Percentiles rank a stretch among this genome's conserved stretches.
Evolutionary conservation across 345 rosid species (phyloP).

Genomic region (Brassica carinata): DNA sequence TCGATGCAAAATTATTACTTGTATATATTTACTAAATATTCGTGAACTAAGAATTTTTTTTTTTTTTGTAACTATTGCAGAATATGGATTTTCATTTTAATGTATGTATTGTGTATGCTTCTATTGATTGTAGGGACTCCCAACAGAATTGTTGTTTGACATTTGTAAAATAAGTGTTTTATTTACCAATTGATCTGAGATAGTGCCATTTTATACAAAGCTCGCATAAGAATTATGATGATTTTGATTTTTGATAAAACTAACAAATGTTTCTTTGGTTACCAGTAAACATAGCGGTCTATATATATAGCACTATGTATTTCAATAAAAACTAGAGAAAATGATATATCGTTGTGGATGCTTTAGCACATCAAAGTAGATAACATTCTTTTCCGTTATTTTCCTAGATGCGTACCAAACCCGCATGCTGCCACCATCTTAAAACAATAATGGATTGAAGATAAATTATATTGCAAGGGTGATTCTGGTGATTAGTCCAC

Average conservation of each 20-base stretch:
- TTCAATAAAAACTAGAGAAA: not conserved
- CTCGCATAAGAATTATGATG: not conserved
- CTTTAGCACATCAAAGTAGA: not conserved
- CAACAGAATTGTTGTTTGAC: not conserved
- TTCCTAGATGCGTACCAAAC: slow-evolving; percentile 19
- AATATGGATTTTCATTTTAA: not conserved
- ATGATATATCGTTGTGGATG: not conserved
- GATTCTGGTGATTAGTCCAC: slow-evolving; percentile 28
- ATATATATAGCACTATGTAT: not conserved
- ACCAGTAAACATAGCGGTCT: not conserved
- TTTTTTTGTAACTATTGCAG: not conserved
- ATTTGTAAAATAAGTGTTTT: not conserved
- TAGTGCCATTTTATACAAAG: not conserved
- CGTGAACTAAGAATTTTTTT: not conserved
- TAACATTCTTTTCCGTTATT: not conserved
- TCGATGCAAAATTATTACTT: not conserved
- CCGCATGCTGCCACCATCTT: slow-evolving; percentile 15
- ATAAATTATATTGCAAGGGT: slow-evolving; percentile 22
- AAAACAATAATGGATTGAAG: slow-evolving; percentile 15
- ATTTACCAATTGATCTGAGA: not conserved
- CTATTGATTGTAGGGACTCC: not conserved
- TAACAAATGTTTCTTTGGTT: not conserved
- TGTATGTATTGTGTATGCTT: not conserved
- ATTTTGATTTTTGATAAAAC: not conserved
- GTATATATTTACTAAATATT: not conserved